Conservation (phyloP, 768 basidiomycete species). For the Serendipita sp. region DNA sequence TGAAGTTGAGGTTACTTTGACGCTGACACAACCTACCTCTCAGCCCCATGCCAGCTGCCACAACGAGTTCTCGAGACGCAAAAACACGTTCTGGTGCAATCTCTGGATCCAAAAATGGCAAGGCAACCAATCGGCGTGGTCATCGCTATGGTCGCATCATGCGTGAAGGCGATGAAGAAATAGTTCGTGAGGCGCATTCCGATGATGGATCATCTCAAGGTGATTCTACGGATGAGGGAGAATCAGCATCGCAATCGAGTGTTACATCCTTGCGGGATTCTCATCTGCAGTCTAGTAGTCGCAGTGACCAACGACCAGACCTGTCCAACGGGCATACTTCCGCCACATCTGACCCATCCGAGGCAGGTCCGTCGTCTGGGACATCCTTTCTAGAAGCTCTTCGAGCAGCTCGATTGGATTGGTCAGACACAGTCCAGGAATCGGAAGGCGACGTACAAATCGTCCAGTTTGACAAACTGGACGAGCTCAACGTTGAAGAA, state of each 20-base stretch:
- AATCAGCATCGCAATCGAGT: conserved; percentile 1
- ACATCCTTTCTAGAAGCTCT: not conserved
- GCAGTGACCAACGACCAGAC: not conserved
- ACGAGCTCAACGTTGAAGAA: conserved; percentile 15
- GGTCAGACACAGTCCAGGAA: conserved; percentile 9
- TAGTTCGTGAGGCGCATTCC: conserved; percentile 10
- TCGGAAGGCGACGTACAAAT: conserved; percentile 46
- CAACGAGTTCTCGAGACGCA: not conserved
- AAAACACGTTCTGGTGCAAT: not conserved
- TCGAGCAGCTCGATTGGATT: conserved; percentile 11
- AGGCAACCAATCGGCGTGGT: not conserved
- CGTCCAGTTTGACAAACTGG: conserved; percentile 58
- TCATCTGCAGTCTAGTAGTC: not conserved
- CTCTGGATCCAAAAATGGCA: not conserved
- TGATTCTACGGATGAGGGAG: conserved; percentile 4
- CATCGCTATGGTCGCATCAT: conserved; percentile 5
- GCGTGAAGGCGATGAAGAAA: conserved; percentile 11
- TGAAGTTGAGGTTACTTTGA: not conserved
- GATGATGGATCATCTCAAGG: not conserved
- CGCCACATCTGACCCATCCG: not conserved
- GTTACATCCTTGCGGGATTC: not conserved
- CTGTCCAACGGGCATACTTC: not conserved
- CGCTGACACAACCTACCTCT: not conserved
- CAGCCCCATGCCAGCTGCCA: conserved; percentile 1
- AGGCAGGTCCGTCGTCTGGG: not conserved